Evolutionary conservation across 1,284 basidiomycete genomes (phyloP), one percentile per base, ranked within the genome.

Genomic region (Austroboletus niveus): DNA sequence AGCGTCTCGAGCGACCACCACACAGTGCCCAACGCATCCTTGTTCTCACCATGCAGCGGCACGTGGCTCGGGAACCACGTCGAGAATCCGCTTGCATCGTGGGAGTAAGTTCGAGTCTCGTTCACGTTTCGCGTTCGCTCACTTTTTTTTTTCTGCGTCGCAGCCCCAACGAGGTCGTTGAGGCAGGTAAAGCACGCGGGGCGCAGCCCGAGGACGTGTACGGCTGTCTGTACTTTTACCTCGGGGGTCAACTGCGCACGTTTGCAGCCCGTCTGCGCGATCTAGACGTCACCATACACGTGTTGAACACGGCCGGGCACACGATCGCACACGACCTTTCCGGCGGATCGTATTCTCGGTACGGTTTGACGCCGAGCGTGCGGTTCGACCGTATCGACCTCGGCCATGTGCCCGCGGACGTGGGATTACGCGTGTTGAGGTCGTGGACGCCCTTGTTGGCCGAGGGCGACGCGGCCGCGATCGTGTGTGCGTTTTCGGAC

Each of bases 221-320:
- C 40, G 76, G 76, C 1, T 77, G 75, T 45, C 67, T 78, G 7
- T 78, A 75, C 56, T 75, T 78, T 50, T 70, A 68, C 54, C 55
- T 78, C 30, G 65, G 67, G 0, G 60, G 70, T 4, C 67, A 76
- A 51, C 63, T 78, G 8, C 60, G 59, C 30, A 55, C 46, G 1
- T 75, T 78, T 52, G 60, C 65, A 1, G 45, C 53, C 9, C 69
- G 71, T 12, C 55, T 76, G 38, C 61, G 62, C 8, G 57, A 55
- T 11, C 66, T 75, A 46, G 55, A 63, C 0, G 59, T 75, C 39
- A 60, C 63, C 0, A 68, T 77, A 44, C 45, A 52, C 15, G 30
- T 75, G 7, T 63, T 60, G 41, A 50, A 57, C 36, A 31, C 53
- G 14, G 62, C 71, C 22, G 58, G 68, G 0, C 31, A 55, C 3